Conservation (phyloP, 495 filamentous ascomycete species). For the Penicillium steckii region DNA sequence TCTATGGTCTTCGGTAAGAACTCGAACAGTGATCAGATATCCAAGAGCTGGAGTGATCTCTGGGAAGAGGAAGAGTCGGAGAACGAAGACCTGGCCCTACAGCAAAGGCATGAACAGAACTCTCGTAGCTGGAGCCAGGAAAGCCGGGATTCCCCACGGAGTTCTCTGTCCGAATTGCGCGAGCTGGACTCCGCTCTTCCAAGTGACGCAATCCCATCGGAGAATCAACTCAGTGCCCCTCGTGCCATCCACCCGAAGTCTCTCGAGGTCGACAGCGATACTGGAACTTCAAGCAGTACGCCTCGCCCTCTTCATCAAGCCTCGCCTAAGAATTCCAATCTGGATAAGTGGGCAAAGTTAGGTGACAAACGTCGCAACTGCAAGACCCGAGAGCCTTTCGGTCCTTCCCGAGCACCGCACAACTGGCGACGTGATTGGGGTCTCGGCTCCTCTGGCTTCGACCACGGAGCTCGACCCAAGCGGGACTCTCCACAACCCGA, state of each 20-base stretch:
- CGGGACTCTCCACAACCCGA: constrained; percentile 43
- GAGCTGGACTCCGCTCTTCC: constrained; percentile 53
- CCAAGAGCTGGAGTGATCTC: constrained; percentile 97
- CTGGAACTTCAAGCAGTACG: constrained; percentile 66
- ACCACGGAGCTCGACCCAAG: constrained; percentile 48
- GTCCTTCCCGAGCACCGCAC: constrained; percentile 41
- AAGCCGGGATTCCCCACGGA: constrained; percentile 48
- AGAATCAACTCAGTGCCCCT: constrained; percentile 18
- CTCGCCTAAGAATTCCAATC: constrained; percentile 49
- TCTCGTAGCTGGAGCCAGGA: constrained; percentile 80
- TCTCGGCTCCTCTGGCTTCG: constrained; percentile 53
- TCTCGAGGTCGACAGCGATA: constrained; percentile 55
- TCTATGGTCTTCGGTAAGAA: constrained; percentile 76
- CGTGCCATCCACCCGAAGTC: constrained; percentile 39
- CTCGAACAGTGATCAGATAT: constrained; percentile 60
- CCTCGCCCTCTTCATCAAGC: constrained; percentile 50
- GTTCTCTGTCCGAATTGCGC: constrained; percentile 22
- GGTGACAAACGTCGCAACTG: constrained; percentile 75
- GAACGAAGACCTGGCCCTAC: constrained; percentile 52
- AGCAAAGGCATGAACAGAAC: constrained; percentile 69
- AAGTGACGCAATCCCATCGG: constrained; percentile 33
- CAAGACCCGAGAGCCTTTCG: constrained; percentile 46
- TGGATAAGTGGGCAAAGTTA: constrained; percentile 86
- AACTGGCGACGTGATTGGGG: constrained; percentile 52
- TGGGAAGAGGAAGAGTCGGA: constrained; percentile 88